Evolutionary conservation across 306 rosid genomes (phyloP).

Genomic region (Ochetophila trinervis): DNA sequence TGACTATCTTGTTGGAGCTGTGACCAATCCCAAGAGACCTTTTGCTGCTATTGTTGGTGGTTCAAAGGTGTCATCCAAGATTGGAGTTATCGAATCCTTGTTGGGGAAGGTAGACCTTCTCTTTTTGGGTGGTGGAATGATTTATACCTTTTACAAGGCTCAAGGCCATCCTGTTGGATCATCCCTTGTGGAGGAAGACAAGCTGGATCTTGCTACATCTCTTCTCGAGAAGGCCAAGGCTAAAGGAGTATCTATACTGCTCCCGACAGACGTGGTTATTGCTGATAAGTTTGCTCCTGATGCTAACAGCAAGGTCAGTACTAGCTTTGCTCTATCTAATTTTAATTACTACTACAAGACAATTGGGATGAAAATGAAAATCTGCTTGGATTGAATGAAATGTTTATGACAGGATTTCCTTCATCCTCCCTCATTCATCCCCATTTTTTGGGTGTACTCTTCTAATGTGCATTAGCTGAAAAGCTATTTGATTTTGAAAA

Average conservation of each 20-base stretch:
- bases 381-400: not conserved
- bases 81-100: constrained; percentile 89
- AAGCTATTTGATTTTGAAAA: not conserved
- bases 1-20: constrained; percentile 88
- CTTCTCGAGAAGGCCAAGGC: constrained; percentile 81
- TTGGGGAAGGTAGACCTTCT: constrained; percentile 76
- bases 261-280: constrained; percentile 82
- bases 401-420: too few relatives aligned
- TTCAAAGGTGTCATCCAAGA: constrained; percentile 88
- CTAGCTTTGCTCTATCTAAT: not conserved
- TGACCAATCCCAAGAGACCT: constrained; percentile 86
- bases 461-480: not conserved
- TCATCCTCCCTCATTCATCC: too few relatives aligned
- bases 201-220: constrained; percentile 66
- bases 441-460: too few relatives aligned
- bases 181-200: constrained; percentile 90
- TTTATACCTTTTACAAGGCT: constrained; percentile 91
- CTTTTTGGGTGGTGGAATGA: constrained; percentile 91
- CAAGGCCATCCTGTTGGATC: constrained; percentile 82
- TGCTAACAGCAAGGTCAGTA: constrained; percentile 77
- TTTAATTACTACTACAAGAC: not conserved
- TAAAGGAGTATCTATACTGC: constrained; percentile 80
- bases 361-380: not conserved
- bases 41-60: constrained; percentile 97
- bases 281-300: constrained; percentile 92